Evolutionary conservation across 75 land plant species (phyloP).

Genomic region (Sequoia sempervirens): DNA sequence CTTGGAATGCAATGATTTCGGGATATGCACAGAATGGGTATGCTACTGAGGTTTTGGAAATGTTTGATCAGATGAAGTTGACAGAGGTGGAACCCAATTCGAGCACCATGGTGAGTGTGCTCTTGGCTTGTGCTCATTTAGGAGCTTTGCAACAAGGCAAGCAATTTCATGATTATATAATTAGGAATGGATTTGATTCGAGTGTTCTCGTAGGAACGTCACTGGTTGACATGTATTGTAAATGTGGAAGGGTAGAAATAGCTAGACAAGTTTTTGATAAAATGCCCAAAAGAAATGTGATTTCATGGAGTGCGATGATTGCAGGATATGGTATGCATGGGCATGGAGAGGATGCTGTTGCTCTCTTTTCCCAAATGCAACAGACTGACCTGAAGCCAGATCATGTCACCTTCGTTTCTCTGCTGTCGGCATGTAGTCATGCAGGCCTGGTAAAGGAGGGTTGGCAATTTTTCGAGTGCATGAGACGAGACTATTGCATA

Average conservation of each 20-base stretch:
- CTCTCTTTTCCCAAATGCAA: conserved; percentile 20
- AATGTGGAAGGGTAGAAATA: conserved; percentile 1
- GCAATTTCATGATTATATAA: neutral
- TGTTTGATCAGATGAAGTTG: conserved; percentile 8
- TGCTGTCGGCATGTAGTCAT: conserved; percentile 37
- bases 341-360: conserved; percentile 18
- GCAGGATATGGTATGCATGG: conserved; percentile 29
- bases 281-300: neutral
- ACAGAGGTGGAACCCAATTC: conserved; percentile 4
- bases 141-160: conserved; percentile 6
- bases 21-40: conserved; percentile 10
- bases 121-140: conserved; percentile 9
- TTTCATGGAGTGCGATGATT: conserved; percentile 4
- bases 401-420: conserved; percentile 24
- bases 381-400: conserved; percentile 15
- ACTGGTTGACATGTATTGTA: conserved; percentile 5
- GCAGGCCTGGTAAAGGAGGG: conserved; percentile 47
- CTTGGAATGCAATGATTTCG: conserved; percentile 20
- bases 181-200: neutral
- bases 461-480: conserved; percentile 10
- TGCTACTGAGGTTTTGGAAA: neutral
- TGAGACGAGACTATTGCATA: conserved; percentile 20
- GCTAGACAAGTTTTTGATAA: neutral
- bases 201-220: neutral
- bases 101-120: neutral